phyloP scores from a whole-genome alignment of 768 basidiomycete species.

The Rhizopogon sp. region DNA sequence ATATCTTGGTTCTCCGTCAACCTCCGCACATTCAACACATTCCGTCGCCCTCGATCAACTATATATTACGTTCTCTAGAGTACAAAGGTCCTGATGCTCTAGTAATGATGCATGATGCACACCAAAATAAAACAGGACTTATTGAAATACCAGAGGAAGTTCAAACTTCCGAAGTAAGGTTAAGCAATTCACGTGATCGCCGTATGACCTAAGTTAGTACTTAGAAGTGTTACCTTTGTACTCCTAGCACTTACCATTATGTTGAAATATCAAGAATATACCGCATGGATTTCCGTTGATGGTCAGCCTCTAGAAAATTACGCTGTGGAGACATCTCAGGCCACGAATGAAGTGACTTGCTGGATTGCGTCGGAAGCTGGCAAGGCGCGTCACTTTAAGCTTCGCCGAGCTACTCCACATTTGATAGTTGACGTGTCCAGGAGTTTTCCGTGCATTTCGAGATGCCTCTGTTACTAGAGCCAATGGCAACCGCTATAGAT shows the following conservation, averaged over 20 bases:
- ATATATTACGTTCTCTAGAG: too few relatives aligned
- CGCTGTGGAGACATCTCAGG: neutral
- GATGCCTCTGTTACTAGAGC: neutral
- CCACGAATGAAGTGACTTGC: neutral
- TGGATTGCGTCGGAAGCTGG: neutral
- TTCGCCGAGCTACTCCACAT: neutral
- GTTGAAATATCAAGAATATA: neutral
- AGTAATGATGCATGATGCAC: too few relatives aligned
- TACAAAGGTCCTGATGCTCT: too few relatives aligned
- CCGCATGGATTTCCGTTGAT: neutral
- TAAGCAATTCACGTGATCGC: too few relatives aligned
- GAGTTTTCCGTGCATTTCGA: conserved; percentile 16
- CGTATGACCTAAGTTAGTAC: too few relatives aligned
- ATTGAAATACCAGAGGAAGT: too few relatives aligned
- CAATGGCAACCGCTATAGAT: neutral
- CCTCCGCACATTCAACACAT: neutral
- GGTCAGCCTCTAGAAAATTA: neutral
- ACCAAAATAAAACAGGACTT: too few relatives aligned
- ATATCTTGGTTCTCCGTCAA: neutral
- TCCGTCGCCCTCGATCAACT: neutral
- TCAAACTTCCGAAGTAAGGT: too few relatives aligned
- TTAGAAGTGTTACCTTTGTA: too few relatives aligned
- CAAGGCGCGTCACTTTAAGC: neutral
- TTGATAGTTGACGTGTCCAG: conserved; percentile 6
- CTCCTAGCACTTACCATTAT: neutral